Base-by-base conservation (phyloP, 176 grass and related monocot genomes). In the Melocanna baccifera region DNA sequence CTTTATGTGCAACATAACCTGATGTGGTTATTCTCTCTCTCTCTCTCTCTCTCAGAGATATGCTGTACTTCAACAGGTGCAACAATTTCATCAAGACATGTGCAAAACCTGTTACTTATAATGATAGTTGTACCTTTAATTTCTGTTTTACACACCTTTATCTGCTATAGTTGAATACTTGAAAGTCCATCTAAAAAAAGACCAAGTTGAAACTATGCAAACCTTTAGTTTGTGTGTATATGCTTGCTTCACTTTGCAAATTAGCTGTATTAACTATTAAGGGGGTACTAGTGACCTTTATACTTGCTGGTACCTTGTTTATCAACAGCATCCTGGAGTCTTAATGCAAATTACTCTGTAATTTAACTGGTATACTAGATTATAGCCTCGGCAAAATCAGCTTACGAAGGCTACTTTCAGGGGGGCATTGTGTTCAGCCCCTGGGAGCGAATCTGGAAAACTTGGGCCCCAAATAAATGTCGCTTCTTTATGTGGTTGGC, bases 281-380 rank as follows among this genome's bases (percentile, higher is more conserved):
- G 39, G 39, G 30, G 56, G 25, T 78, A 12, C 14, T 62, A 19
- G 14, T 62, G 5, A 84, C 46, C 59, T 19, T 88, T 70, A 26
- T 76, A 62, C 34, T 56, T 79, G 23, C 50, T 55, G 36, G 29
- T 58, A 32, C 41, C 36, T 81, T 25, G 37, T 81, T 75, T 81
- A 67, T 46, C 5, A 26, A 47, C 3, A 68, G 6, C 51, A 67
- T 45, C 14, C 16, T 55, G 58, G 62, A 65, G 40, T 67, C 53
- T 13, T 53, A 58, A 26, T 32, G 56, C 34, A 52, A 69, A 41
- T 22, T 36, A 36, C 69, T 43, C 23, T 26, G 22, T 57, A n/a
- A n/a, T n/a, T n/a, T n/a, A n/a, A n/a, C n/a, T n/a, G n/a, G n/a
- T n/a, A n/a, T n/a, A n/a, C n/a, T n/a, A n/a, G n/a, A n/a, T n/a